Evolutionary conservation across 78 protist genomes (phyloP), one percentile per base, ranked within the genome.

Genomic region (Chrysochromulina parva): DNA sequence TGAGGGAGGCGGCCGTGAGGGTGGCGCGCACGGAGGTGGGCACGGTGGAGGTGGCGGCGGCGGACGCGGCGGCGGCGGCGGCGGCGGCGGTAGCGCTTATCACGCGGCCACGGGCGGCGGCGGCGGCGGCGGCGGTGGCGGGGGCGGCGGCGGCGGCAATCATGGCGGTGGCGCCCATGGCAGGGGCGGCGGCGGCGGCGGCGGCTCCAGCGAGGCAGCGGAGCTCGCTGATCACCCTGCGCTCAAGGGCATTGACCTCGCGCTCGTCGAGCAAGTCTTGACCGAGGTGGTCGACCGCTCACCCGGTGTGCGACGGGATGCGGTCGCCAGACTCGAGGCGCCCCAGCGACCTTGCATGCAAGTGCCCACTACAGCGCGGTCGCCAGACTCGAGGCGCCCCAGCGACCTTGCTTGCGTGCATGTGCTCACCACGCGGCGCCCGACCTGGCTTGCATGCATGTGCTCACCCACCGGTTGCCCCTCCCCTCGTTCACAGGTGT

Each of bases 171-270:
- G 38, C 38, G 38, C 38, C 38, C 38, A 38, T 38, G 38, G 38
- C 38, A 38, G 38, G 38, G 82, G 82, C 57, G 57, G 7, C 82
- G 57, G 53, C 55, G 58, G 38, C 57, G 82, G 57, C 57, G 52
- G 58, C n/a, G 52, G 82, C 57, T 1, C 26, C 55, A 11, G 13
- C 58, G 82, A 16, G 82, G 9, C 17, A 9, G 58, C 50, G 11
- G 78, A 13, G 48, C 14, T 69, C 28, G 26, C 26, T 14, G 82
- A 74, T 3, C 82, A 74, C 55, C 57, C 28, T 22, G 86, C 86
- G 26, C 16, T 89, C 69, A 38, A 50, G 24, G 92, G 86, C 47
- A 47, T 89, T 59, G 92, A 89, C 50, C 73, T 69, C 48, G 53
- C 53, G 76, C 92, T 89, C 14, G 62, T 16, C 22, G 88, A 90